Evolutionary conservation across 75 land plant genomes (phyloP).

Genomic region (Selaginella tamariscina): DNA sequence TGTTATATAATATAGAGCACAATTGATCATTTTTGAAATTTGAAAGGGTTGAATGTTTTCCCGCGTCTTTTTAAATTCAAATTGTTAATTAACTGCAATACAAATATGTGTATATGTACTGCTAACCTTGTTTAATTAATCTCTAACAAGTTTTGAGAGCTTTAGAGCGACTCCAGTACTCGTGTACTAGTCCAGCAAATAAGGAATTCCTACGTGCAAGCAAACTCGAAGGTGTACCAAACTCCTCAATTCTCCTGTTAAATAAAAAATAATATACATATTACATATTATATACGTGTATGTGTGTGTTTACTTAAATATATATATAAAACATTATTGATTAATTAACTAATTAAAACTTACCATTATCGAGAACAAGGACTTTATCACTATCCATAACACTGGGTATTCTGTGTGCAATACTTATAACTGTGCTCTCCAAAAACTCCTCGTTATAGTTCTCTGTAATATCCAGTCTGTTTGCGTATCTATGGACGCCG

Average conservation of each 20-base stretch:
- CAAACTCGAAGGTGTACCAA: not conserved
- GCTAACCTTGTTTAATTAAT: no score
- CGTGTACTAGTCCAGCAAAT: not conserved
- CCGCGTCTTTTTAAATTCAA: no score
- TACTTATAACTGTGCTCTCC: slow-evolving; percentile 7
- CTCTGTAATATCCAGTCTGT: slow-evolving; percentile 9
- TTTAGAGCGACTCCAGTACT: slow-evolving; percentile 7
- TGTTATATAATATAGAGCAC: no score
- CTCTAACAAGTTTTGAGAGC: not conserved
- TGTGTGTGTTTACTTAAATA: no score
- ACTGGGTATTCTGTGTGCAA: slow-evolving; percentile 11
- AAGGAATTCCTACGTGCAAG: not conserved
- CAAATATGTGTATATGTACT: no score
- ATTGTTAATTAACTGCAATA: no score
- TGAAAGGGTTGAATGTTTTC: no score
- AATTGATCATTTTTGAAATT: no score
- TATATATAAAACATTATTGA: no score
- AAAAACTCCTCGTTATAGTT: slow-evolving; percentile 6
- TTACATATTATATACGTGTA: no score
- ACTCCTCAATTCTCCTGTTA: slow-evolving; percentile 1
- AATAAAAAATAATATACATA: no score
- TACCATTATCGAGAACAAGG: slow-evolving; percentile 4
- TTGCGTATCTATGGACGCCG: slow-evolving; percentile 8
- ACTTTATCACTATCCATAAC: slow-evolving; percentile 13
- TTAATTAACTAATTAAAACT: no score